These are phyloP conservation scores for Dictyophora rubrovolvata DNA, from an alignment of 768 basidiomycete genomes.

Conservation along the genomic window DNA sequence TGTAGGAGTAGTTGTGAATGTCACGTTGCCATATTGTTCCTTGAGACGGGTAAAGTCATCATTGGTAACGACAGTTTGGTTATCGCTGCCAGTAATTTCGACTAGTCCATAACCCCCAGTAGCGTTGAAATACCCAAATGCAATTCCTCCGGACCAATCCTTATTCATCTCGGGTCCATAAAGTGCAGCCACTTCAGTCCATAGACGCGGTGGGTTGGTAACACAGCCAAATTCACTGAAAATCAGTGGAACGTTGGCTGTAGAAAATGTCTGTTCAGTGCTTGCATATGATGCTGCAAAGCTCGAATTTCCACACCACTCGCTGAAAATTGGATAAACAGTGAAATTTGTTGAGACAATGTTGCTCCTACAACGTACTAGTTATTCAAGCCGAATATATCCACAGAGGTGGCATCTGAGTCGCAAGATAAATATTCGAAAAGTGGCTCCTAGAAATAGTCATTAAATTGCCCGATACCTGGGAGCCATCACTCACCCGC, in stretches of 20 bases:
- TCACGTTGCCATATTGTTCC: constrained; percentile 47
- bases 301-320: constrained; percentile 67
- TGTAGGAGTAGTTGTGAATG: constrained; percentile 52
- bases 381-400: constrained; percentile 81
- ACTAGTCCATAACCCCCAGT: constrained; percentile 80
- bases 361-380: constrained; percentile 43
- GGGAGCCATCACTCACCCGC: constrained; percentile 24
- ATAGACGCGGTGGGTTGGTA: constrained; percentile 49
- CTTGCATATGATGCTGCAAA: constrained; percentile 45
- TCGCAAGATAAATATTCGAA: constrained; percentile 80
- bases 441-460: constrained; percentile 29
- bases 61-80: constrained; percentile 53
- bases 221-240: constrained; percentile 85
- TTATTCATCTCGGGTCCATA: constrained; percentile 64
- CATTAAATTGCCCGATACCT: not conserved
- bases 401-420: constrained; percentile 56
- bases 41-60: constrained; percentile 60
- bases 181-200: constrained; percentile 70
- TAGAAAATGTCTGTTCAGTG: constrained; percentile 16
- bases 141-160: constrained; percentile 83
- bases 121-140: constrained; percentile 84
- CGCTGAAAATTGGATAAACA: constrained; percentile 31
- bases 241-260: constrained; percentile 74
- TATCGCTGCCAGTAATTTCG: constrained; percentile 50
- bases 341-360: constrained; percentile 11